Percentiles rank a stretch among this genome's conserved stretches.
Conservation (phyloP, 345 rosid genomes). For the Eucalyptus erythrocorys region DNA sequence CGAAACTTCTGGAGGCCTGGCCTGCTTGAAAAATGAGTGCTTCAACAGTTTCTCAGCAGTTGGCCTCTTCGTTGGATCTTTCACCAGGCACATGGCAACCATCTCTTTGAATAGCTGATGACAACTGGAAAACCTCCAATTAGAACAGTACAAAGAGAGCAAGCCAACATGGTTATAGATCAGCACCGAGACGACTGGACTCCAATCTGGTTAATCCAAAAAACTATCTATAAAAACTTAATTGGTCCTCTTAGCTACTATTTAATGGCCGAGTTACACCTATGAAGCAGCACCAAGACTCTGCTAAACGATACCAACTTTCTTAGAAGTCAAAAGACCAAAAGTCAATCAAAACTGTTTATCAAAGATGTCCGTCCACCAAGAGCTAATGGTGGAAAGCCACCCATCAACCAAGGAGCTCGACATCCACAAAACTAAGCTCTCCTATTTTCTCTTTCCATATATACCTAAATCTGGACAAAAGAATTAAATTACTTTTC, state of each 20-base stretch:
- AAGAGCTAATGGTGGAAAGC: not conserved
- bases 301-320: not conserved
- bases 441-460: not conserved
- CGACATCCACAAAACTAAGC: not conserved
- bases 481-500: not conserved
- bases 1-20: conserved; percentile 82
- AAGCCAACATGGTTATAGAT: not conserved
- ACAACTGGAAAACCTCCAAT: conserved; percentile 86
- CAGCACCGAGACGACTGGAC: not conserved
- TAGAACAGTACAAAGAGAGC: conserved; percentile 33
- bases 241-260: not conserved
- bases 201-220: not conserved
- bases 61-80: conserved; percentile 98
- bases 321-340: not conserved
- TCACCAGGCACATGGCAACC: conserved; percentile 99
- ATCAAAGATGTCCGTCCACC: not conserved
- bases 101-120: conserved; percentile 99
- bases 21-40: conserved; percentile 85
- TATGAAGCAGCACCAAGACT: not conserved
- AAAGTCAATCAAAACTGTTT: not conserved
- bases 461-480: not conserved
- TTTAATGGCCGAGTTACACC: not conserved
- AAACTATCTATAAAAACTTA: not conserved
- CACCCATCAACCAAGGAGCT: not conserved
- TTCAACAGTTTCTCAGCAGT: conserved; percentile 90